Evolutionary conservation across 495 filamentous ascomycete genomes (phyloP).

Genomic region (Articulospora tetracladia): DNA sequence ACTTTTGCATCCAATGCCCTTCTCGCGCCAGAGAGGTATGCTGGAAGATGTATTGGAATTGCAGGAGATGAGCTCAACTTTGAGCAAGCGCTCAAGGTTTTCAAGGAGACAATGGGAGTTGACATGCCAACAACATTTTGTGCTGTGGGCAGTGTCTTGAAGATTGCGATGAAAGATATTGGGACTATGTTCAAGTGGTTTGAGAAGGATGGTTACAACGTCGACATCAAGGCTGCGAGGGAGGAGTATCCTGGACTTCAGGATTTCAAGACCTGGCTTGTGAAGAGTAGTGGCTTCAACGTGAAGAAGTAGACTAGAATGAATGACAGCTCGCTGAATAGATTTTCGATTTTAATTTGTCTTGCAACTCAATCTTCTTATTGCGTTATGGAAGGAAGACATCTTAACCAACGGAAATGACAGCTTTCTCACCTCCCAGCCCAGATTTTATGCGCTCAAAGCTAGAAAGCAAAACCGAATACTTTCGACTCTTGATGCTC

Average conservation of each 20-base stretch:
- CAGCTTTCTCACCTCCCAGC: too few species aligned
- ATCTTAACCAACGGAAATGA: too few species aligned
- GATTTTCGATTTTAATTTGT: too few species aligned
- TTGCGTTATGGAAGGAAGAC: too few species aligned
- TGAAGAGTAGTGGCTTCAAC: conserved; percentile 34
- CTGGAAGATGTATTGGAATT: conserved; percentile 34
- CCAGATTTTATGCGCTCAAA: too few species aligned
- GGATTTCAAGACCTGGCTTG: conserved; percentile 39
- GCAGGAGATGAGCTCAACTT: conserved; percentile 45
- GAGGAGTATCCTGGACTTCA: conserved; percentile 33
- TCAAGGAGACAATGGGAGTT: conserved; percentile 34
- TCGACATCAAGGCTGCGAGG: conserved; percentile 35
- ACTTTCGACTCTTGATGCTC: too few species aligned
- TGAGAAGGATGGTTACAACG: conserved; percentile 38
- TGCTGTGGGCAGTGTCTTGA: conserved; percentile 35
- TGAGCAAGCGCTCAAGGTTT: conserved; percentile 32
- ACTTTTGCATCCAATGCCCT: conserved; percentile 60
- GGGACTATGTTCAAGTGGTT: conserved; percentile 44
- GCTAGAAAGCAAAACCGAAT: too few species aligned
- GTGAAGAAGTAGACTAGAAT: conserved; percentile 1
- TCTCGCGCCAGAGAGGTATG: conserved; percentile 31
- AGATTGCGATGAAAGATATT: conserved; percentile 30
- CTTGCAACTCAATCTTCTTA: too few species aligned
- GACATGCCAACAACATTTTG: conserved; percentile 35
- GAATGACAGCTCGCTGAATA: neutral